These are phyloP conservation scores for Clausena lansium DNA, from an alignment of 345 rosid species.

Conservation along the genomic window DNA sequence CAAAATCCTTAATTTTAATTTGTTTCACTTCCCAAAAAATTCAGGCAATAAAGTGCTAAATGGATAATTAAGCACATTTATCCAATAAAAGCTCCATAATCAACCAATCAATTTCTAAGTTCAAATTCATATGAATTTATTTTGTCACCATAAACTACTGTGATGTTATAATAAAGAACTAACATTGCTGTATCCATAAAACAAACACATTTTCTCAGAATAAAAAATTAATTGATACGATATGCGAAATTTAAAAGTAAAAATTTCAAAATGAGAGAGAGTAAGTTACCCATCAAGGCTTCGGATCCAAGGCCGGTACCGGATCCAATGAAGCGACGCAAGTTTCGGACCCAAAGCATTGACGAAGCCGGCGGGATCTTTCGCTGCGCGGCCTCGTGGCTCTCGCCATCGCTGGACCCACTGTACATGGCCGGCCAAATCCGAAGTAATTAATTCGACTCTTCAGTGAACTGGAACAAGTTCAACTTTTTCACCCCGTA, in stretches of 20 bases:
- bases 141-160: background rate
- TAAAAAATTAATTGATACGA: background rate
- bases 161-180: background rate
- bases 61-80: background rate
- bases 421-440: constrained; percentile 59
- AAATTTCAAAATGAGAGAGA: background rate
- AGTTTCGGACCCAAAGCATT: constrained; percentile 95
- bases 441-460: constrained; percentile 1
- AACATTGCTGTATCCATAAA: background rate
- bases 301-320: constrained; percentile 99
- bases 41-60: background rate
- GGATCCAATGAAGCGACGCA: constrained; percentile 89
- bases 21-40: background rate
- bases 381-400: constrained; percentile 78
- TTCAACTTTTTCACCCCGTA: background rate
- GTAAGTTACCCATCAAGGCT: constrained; percentile 79
- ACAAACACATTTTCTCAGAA: background rate
- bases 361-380: constrained; percentile 94
- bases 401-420: constrained; percentile 96
- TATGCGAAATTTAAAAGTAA: background rate
- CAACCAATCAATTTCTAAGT: background rate
- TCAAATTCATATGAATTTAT: background rate
- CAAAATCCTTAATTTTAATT: background rate
- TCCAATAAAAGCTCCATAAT: background rate
- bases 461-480: constrained; percentile 8